Conservation (phyloP, 805 yeast genomes). For the Tetrapisispora nanseiensis region DNA sequence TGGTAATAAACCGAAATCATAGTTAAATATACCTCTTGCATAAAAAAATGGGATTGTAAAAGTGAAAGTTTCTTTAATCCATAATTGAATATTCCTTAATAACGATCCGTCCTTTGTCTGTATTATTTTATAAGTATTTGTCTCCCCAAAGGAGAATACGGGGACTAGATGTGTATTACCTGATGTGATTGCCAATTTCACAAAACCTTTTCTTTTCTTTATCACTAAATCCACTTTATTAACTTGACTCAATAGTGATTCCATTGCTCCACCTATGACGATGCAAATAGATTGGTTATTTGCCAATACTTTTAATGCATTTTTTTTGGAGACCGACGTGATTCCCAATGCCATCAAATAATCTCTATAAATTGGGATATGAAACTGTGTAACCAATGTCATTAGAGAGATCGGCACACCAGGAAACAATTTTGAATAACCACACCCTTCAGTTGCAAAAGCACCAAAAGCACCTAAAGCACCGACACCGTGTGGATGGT, state of each 20-base stretch:
- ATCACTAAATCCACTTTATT: slow-evolving; percentile 53
- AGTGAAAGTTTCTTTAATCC: slow-evolving; percentile 62
- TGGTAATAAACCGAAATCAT: slow-evolving; percentile 86
- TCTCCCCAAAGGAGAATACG: slow-evolving; percentile 86
- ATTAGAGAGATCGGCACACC: slow-evolving; percentile 72
- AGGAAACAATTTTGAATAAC: slow-evolving; percentile 61
- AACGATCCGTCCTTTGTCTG: slow-evolving; percentile 36
- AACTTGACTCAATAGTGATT: slow-evolving; percentile 59
- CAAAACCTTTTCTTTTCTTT: slow-evolving; percentile 75
- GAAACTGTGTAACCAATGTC: slow-evolving; percentile 76
- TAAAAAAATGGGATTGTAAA: slow-evolving; percentile 87
- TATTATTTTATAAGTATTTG: slow-evolving; percentile 45
- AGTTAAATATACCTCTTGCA: slow-evolving; percentile 86
- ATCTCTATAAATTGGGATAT: slow-evolving; percentile 77
- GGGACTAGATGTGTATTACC: slow-evolving; percentile 81
- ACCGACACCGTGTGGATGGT: slow-evolving; percentile 95
- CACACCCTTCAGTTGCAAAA: slow-evolving; percentile 72
- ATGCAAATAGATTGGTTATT: slow-evolving; percentile 71
- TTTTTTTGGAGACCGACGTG: slow-evolving; percentile 70
- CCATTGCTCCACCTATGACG: slow-evolving; percentile 95
- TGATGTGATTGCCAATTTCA: slow-evolving; percentile 70
- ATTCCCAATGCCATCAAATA: slow-evolving; percentile 73
- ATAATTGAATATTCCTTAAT: slow-evolving; percentile 51
- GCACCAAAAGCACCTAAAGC: slow-evolving; percentile 86
- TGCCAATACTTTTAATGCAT: slow-evolving; percentile 53